phyloP scores from a whole-genome alignment of 148 eudicot species.

The Persicaria tinctoria region DNA sequence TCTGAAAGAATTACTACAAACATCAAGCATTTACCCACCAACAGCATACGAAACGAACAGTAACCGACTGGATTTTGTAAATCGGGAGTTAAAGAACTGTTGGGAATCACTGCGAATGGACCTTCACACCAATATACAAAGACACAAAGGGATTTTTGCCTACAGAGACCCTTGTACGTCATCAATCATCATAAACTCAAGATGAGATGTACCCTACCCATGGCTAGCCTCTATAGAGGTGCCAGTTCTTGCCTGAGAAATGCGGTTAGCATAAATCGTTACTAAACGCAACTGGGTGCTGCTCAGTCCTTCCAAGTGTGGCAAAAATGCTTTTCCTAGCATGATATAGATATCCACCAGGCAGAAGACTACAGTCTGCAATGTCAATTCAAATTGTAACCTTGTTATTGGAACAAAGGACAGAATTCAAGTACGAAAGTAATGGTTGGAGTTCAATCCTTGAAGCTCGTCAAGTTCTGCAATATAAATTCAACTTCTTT shows the following conservation, averaged over 20 bases:
- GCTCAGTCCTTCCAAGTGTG: slow-evolving; percentile 87
- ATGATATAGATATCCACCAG: slow-evolving; percentile 94
- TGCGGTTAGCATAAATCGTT: slow-evolving; percentile 89
- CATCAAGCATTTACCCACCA: slow-evolving; percentile 10
- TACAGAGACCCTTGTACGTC: background rate
- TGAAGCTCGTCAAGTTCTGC: slow-evolving; percentile 2
- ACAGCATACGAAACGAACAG: slow-evolving; percentile 4
- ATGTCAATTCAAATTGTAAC: background rate
- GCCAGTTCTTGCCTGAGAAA: slow-evolving; percentile 91
- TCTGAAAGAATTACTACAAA: background rate
- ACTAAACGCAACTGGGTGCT: slow-evolving; percentile 90
- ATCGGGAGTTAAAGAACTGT: background rate
- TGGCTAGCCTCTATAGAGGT: slow-evolving; percentile 52
- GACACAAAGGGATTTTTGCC: background rate
- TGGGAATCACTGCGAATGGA: background rate
- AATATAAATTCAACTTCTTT: background rate
- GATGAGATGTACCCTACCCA: slow-evolving; percentile 15
- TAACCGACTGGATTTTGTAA: background rate
- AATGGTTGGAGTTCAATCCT: background rate
- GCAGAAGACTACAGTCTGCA: slow-evolving; percentile 97
- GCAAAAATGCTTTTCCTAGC: slow-evolving; percentile 90
- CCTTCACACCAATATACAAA: slow-evolving; percentile 10
- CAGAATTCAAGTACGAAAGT: no score
- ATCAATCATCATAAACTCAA: background rate
- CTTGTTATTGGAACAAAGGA: background rate